phyloP scores from a whole-genome alignment of 331 rosid species.

The Acacia concinna region DNA sequence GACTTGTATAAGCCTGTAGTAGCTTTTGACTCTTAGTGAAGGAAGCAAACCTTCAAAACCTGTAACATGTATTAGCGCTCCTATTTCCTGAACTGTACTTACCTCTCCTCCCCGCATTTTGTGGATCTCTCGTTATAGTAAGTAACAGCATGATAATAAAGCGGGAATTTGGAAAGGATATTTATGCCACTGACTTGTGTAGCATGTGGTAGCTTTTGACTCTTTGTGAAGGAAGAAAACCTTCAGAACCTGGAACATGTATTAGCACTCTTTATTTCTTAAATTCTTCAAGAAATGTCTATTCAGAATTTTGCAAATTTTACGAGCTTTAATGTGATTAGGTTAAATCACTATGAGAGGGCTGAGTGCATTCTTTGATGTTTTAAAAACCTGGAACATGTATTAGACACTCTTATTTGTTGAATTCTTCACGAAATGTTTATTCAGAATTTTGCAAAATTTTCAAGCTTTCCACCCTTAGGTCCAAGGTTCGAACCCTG shows the following conservation, averaged over 20 bases:
- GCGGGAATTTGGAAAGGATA: neutral
- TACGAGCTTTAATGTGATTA: neutral
- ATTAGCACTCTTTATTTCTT: neutral
- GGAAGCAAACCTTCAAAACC: neutral
- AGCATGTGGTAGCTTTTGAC: neutral
- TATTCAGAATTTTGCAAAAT: too few relatives aligned
- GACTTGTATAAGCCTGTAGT: neutral
- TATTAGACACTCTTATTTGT: too few relatives aligned
- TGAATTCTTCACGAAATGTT: too few relatives aligned
- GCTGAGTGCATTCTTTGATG: conserved; percentile 4
- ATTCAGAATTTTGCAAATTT: neutral
- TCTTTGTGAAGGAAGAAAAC: neutral
- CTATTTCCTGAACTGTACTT: neutral
- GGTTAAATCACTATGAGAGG: neutral
- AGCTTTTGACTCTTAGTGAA: neutral
- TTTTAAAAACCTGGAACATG: too few relatives aligned
- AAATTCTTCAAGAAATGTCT: neutral
- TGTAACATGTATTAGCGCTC: neutral
- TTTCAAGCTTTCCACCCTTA: too few relatives aligned
- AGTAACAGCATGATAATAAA: neutral
- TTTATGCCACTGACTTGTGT: neutral
- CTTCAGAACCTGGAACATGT: neutral
- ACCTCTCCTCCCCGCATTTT: neutral
- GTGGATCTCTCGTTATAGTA: neutral
- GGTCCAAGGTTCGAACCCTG: too few relatives aligned